Base-by-base conservation (phyloP, 1,139 yeast species). In the Taphrina sp. region DNA sequence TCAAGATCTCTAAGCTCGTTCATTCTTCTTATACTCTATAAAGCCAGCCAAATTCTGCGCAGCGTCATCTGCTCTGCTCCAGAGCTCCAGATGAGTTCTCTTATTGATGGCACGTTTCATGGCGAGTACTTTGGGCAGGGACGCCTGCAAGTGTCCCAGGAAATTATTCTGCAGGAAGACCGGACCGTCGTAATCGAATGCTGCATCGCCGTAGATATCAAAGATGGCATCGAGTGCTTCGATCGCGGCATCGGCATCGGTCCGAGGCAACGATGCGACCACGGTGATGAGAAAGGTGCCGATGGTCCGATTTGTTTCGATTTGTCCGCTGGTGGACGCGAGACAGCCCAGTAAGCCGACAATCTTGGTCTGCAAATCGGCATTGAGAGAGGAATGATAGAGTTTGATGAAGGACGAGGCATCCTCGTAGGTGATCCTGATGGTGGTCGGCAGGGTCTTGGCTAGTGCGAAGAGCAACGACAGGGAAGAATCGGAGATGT, bases 191-290 rank as follows among this genome's bases (percentile, higher is more conserved):
- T 87, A 90, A 14, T 74, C 75, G 64, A 74, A 84, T 29, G 72
- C 75, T 23, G 74, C 74, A 70, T 92, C 97, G n/a, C 85, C 87
- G 69, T 85, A 92, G 5, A 89, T 74, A 60, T 88, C 96, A 68
- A 81, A 88, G 7, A 89, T 65, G 5, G 79, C 72, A 64, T 87
- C 83, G 29, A 86, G 69, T 20, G 82, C 71, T 58, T 85, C 92
- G 53, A 82, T 70, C 4, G 81, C 73, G 5, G 82, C 68, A 58
- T 72, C 63, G 3, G 67, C 67, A 3, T 68, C 69, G 7, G 66
- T 59, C 7, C 65, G 43, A 23, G 67, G 67, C 20, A 66, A 59
- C 3, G 61, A 56, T 20, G 69, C 58, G 26, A 67, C 58, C 19
- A 65, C 69, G 5, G 67, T 61, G 23, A 81, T 56, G 52, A 81